Conservation (phyloP, 1,284 basidiomycete genomes). For the Paramarasmius palmivorus region DNA sequence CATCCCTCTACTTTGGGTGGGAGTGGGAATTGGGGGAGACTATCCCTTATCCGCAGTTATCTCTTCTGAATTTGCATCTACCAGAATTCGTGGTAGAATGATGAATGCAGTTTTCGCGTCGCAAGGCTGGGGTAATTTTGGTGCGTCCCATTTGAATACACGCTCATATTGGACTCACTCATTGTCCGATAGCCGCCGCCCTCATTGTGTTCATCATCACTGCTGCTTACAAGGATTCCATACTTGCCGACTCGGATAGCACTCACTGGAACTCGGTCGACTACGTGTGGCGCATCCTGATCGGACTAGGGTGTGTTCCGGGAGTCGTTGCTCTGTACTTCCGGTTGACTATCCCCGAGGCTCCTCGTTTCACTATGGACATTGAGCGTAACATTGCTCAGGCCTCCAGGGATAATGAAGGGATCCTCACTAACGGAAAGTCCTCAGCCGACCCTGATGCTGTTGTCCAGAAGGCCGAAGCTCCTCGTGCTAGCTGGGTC, state of each 20-base stretch:
- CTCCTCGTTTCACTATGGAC: slow-evolving; percentile 88
- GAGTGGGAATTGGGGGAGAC: slow-evolving; percentile 74
- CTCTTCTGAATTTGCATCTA: slow-evolving; percentile 77
- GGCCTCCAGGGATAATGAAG: slow-evolving; percentile 39
- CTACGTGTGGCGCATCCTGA: slow-evolving; percentile 68
- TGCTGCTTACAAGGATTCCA: slow-evolving; percentile 64
- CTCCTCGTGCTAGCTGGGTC: slow-evolving; percentile 61
- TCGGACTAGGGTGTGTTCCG: slow-evolving; percentile 72
- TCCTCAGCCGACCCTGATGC: slow-evolving; percentile 60
- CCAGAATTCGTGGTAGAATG: slow-evolving; percentile 69
- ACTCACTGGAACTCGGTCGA: slow-evolving; percentile 50
- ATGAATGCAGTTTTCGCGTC: slow-evolving; percentile 73
- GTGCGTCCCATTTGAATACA: slow-evolving; percentile 35
- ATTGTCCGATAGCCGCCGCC: slow-evolving; percentile 51
- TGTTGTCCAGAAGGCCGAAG: slow-evolving; percentile 55
- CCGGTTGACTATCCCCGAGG: slow-evolving; percentile 78
- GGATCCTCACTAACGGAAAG: slow-evolving; percentile 49
- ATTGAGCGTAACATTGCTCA: slow-evolving; percentile 82
- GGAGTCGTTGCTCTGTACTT: slow-evolving; percentile 71
- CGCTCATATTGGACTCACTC: neutral
- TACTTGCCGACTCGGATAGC: slow-evolving; percentile 48
- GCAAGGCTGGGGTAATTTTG: slow-evolving; percentile 72
- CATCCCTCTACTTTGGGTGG: slow-evolving; percentile 43
- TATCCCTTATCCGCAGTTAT: slow-evolving; percentile 69
- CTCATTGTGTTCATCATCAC: slow-evolving; percentile 72